phyloP scores from a whole-genome alignment of 1,284 basidiomycete genomes.

The Inonotus obliquus region DNA sequence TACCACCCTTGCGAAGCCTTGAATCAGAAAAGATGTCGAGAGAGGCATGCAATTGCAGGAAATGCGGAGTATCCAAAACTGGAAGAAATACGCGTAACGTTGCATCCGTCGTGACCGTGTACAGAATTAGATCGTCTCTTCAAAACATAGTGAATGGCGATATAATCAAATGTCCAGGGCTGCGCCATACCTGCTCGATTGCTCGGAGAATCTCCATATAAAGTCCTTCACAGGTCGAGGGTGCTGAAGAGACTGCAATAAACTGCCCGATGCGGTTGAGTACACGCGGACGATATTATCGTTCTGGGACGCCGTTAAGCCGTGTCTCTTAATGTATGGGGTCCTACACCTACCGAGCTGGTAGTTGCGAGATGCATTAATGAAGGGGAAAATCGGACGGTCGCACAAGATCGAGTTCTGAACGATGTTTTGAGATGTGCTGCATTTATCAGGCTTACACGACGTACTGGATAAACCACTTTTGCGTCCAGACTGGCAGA shows the following conservation, averaged over 20 bases:
- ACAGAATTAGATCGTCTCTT: conserved; percentile 73
- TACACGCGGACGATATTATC: conserved; percentile 59
- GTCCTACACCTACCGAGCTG: conserved; percentile 41
- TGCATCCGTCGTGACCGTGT: conserved; percentile 72
- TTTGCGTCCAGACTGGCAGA: conserved; percentile 71
- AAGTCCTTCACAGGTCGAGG: conserved; percentile 60
- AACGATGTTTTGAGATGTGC: conserved; percentile 33
- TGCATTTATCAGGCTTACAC: neutral
- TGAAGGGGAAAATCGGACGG: conserved; percentile 65
- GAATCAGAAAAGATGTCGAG: conserved; percentile 59
- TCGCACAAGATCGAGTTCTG: conserved; percentile 34
- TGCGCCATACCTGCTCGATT: conserved; percentile 54
- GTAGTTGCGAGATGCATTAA: conserved; percentile 68
- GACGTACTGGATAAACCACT: conserved; percentile 63
- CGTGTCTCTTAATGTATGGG: conserved; percentile 5
- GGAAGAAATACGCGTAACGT: conserved; percentile 81
- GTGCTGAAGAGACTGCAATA: conserved; percentile 62
- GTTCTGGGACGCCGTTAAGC: conserved; percentile 36
- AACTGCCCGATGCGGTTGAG: conserved; percentile 65
- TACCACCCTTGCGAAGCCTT: conserved; percentile 34
- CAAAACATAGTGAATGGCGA: neutral
- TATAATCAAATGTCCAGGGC: conserved; percentile 6
- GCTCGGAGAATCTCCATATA: conserved; percentile 62
- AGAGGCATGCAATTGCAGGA: conserved; percentile 79
- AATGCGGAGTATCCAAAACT: conserved; percentile 80